phyloP scores from a whole-genome alignment of 164 flowering plant species.

The Piper longum region DNA sequence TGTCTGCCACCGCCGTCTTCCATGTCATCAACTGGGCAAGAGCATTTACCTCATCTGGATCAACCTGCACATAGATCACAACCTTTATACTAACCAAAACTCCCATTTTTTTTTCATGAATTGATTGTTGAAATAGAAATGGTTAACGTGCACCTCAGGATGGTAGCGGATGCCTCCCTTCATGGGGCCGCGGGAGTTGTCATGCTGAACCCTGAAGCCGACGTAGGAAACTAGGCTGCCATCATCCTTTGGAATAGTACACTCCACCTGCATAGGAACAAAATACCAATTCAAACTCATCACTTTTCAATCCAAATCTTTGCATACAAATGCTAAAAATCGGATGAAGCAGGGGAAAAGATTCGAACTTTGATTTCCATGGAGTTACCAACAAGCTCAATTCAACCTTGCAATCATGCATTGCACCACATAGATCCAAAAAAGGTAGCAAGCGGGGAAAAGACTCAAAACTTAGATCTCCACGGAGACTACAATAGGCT shows the following conservation, averaged over 20 bases:
- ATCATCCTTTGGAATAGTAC: slow-evolving; percentile 90
- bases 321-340: background rate
- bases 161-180: slow-evolving; percentile 95
- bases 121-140: background rate
- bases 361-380: background rate
- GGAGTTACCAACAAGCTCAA: no score
- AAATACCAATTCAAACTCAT: background rate
- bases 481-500: no score
- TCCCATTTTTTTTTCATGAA: background rate
- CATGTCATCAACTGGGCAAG: slow-evolving; percentile 81
- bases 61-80: slow-evolving; percentile 31
- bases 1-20: slow-evolving; percentile 73
- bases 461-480: no score
- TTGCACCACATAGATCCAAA: no score
- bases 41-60: slow-evolving; percentile 86
- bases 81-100: background rate
- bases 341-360: background rate
- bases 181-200: slow-evolving; percentile 39
- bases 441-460: no score
- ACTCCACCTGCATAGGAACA: slow-evolving; percentile 51
- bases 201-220: slow-evolving; percentile 23
- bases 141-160: slow-evolving; percentile 46
- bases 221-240: slow-evolving; percentile 67
- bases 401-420: no score
- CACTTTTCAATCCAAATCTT: background rate